Base-by-base conservation (phyloP, 169 alveolate genomes). In the Plasmodium billcollinsi region DNA sequence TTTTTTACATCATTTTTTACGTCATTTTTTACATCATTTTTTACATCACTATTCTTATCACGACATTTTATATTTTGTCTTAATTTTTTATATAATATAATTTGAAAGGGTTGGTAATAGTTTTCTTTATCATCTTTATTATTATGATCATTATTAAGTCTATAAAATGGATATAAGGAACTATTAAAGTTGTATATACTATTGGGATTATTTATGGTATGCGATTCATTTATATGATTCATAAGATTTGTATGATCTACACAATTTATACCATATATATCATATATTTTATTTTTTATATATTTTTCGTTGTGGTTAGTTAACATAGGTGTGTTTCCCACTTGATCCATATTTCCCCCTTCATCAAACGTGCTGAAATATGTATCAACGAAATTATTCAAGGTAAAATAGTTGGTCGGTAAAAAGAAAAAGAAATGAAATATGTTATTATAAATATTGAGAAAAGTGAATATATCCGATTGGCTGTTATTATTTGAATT, bases 401-500 rank as follows among this genome's bases (percentile, higher is more conserved):
- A 70, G 15, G 89, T 58, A 21, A 49, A 29, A 70, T 78, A 78
- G n/a, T 59, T 78, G 50, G 76, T 65, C 11, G 89, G 70, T 18
- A 78, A 3, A 69, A 78, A 78, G 61, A 78, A 78, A 65, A 78
- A 65, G 67, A 78, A 78, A 71, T 78, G 89, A 21, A 58, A 78
- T 49, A 78, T 78, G 24, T 78, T 78, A 59, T 66, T 49, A 59
- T 59, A 65, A 61, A 73, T 52, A 59, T 66, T 65, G 54, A 78
- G 65, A 58, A 78, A 66, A 56, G 89, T 78, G 15, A 70, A 66
- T 12, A 78, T 78, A 26, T 78, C 89, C 50, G 54, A 78, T 39
- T 56, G 72, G 71, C 15, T 7, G 12, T 20, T 24, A 56, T 56
- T 14, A 56, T 56, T 5, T 39, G 47, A 39, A 8, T 18, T 66